phyloP scores from a whole-genome alignment of 371 early-diverging fungal species.

The Saksenaea vasiformis region DNA sequence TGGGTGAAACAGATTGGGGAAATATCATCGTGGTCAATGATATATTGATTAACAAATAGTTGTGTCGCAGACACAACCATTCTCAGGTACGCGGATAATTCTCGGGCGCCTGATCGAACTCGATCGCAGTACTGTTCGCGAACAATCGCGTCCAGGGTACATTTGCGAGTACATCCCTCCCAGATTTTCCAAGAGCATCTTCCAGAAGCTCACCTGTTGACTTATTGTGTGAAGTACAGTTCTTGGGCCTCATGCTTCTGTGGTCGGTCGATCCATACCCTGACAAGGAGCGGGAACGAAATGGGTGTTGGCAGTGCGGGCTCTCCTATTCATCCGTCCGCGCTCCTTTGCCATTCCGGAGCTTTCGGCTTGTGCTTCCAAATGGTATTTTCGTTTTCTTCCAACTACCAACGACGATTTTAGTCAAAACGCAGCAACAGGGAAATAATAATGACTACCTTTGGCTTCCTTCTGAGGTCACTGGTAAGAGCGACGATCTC shows the following conservation, averaged over 20 bases:
- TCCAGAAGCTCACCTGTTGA: conserved; percentile 2
- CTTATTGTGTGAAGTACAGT: conserved; percentile 2
- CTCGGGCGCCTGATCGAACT: background rate
- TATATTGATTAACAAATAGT: conserved; percentile 1
- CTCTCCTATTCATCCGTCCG: too few species aligned
- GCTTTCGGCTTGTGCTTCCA: too few species aligned
- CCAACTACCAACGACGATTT: too few species aligned
- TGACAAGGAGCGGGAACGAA: background rate
- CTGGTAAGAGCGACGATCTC: too few species aligned
- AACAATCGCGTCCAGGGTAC: background rate
- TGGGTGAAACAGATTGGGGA: conserved; percentile 5
- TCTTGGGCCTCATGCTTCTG: conserved; percentile 1
- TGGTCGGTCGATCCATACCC: background rate
- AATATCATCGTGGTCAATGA: conserved; percentile 1
- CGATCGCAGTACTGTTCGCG: background rate
- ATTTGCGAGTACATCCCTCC: too few species aligned
- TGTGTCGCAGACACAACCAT: conserved; percentile 2
- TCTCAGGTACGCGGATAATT: background rate
- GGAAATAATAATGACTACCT: too few species aligned
- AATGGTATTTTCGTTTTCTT: too few species aligned
- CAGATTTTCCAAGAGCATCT: too few species aligned
- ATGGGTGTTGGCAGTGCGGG: background rate
- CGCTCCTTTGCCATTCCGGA: too few species aligned
- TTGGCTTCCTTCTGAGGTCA: too few species aligned
- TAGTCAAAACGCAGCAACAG: too few species aligned